These are phyloP conservation scores for Moricandia moricandioides DNA, from an alignment of 345 rosid species.

Conservation along the genomic window DNA sequence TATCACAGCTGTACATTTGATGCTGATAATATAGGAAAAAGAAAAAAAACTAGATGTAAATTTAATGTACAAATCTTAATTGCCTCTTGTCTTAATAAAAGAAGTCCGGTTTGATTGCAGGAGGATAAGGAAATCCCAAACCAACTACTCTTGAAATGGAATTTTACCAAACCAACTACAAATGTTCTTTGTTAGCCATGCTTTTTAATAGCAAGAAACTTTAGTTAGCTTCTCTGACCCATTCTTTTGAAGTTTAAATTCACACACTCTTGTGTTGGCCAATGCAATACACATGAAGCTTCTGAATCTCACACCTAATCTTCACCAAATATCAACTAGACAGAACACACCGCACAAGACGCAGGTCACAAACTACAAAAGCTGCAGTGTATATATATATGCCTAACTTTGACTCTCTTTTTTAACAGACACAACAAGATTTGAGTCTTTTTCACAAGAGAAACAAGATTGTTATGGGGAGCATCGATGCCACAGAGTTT, in stretches of 20 bases:
- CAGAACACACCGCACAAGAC: constrained; percentile 21
- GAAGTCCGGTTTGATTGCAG: not conserved
- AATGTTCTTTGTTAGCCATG: constrained; percentile 3
- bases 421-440: too few species aligned
- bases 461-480: too few species aligned
- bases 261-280: not conserved
- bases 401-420: too few species aligned
- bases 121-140: too few species aligned
- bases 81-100: too few species aligned
- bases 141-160: not conserved
- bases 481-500: too few species aligned
- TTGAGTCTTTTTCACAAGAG: too few species aligned
- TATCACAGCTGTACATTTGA: not conserved
- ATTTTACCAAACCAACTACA: too few species aligned
- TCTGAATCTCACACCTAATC: constrained; percentile 43
- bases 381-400: constrained; percentile 17
- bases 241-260: not conserved
- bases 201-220: not conserved
- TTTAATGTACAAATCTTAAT: too few species aligned
- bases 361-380: constrained; percentile 20
- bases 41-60: too few species aligned
- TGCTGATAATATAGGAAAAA: not conserved
- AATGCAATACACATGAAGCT: constrained; percentile 40
- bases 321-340: constrained; percentile 43
- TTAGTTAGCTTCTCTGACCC: not conserved